Conservation (phyloP, 106 monocot species). For the Ottelia alismoides region DNA sequence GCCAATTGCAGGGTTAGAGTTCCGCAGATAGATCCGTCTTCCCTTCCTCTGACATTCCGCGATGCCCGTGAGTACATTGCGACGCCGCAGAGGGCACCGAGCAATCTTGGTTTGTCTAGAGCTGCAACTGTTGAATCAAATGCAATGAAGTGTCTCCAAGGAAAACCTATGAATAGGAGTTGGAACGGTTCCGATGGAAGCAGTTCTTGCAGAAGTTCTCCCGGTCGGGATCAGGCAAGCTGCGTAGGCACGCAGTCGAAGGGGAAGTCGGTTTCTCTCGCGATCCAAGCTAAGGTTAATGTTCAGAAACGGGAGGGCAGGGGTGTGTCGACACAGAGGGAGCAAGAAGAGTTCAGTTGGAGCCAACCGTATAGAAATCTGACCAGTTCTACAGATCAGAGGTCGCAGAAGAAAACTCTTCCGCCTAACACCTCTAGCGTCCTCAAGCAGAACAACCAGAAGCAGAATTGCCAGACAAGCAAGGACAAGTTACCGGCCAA, state of each 20-base stretch:
- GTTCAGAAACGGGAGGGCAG: constrained; percentile 64
- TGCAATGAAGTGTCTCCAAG: constrained; percentile 21
- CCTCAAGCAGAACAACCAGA: constrained; percentile 71
- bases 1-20: constrained; percentile 15
- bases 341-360: constrained; percentile 20
- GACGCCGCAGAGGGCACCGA: constrained; percentile 22
- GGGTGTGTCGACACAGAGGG: constrained; percentile 16
- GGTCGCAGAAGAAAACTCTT: constrained; percentile 26
- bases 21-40: constrained; percentile 19
- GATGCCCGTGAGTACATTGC: constrained; percentile 31
- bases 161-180: constrained; percentile 31
- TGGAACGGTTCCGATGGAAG: constrained; percentile 36
- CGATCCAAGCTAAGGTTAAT: constrained; percentile 82
- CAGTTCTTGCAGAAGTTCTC: constrained; percentile 18
- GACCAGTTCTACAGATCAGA: constrained; percentile 21
- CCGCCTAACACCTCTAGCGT: constrained; percentile 23
- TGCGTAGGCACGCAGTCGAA: constrained; percentile 22
- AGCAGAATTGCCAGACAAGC: constrained; percentile 35
- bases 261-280: constrained; percentile 57
- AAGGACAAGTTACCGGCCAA: constrained; percentile 32
- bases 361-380: constrained; percentile 31
- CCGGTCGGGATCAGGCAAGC: constrained; percentile 22
- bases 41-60: constrained; percentile 17
- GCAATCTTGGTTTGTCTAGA: constrained; percentile 20
- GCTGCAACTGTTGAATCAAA: constrained; percentile 21